A percentile compares a stretch with the other conserved stretches of the same genome.
These are phyloP conservation scores for Schizothecium vesticola DNA, from an alignment of 495 filamentous ascomycete species.

Conservation along the genomic window DNA sequence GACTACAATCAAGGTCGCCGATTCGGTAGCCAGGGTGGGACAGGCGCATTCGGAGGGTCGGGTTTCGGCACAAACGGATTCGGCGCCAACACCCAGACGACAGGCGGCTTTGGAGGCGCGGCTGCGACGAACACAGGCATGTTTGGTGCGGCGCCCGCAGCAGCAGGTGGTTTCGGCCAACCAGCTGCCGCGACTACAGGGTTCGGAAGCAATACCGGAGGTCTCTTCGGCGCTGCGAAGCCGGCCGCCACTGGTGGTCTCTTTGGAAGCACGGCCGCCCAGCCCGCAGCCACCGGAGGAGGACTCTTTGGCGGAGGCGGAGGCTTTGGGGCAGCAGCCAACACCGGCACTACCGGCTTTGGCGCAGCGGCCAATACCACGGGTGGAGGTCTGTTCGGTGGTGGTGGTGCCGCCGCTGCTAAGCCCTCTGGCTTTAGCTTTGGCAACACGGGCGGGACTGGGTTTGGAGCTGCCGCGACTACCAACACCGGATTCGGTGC, in stretches of 20 bases:
- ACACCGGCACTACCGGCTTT: slow-evolving; percentile 34
- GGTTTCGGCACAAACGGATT: slow-evolving; percentile 50
- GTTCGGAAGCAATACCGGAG: slow-evolving; percentile 42
- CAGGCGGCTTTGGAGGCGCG: slow-evolving; percentile 36
- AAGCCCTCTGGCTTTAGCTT: slow-evolving; percentile 33
- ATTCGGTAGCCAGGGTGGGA: slow-evolving; percentile 71
- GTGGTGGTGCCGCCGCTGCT: slow-evolving; percentile 22
- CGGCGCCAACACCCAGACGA: slow-evolving; percentile 38
- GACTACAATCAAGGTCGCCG: slow-evolving; percentile 87
- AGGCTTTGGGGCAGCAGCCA: slow-evolving; percentile 30
- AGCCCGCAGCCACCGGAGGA: slow-evolving; percentile 15
- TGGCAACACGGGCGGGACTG: slow-evolving; percentile 26
- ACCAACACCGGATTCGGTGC: slow-evolving; percentile 21
- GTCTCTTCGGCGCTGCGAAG: slow-evolving; percentile 42
- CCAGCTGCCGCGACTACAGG: slow-evolving; percentile 36
- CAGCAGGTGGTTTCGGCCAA: slow-evolving; percentile 37
- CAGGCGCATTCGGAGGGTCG: slow-evolving; percentile 74
- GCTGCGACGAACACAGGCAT: slow-evolving; percentile 26
- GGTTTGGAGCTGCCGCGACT: slow-evolving; percentile 27
- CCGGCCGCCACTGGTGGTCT: slow-evolving; percentile 28
- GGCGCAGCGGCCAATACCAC: slow-evolving; percentile 31
- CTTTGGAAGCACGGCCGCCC: slow-evolving; percentile 26
- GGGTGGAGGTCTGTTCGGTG: slow-evolving; percentile 35
- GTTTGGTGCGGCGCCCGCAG: slow-evolving; percentile 29
- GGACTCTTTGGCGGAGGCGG: slow-evolving; percentile 9